These are phyloP conservation scores for Cladophialophora chaetospira DNA, from an alignment of 2,329 filamentous ascomycete genomes.

Conservation along the genomic window DNA sequence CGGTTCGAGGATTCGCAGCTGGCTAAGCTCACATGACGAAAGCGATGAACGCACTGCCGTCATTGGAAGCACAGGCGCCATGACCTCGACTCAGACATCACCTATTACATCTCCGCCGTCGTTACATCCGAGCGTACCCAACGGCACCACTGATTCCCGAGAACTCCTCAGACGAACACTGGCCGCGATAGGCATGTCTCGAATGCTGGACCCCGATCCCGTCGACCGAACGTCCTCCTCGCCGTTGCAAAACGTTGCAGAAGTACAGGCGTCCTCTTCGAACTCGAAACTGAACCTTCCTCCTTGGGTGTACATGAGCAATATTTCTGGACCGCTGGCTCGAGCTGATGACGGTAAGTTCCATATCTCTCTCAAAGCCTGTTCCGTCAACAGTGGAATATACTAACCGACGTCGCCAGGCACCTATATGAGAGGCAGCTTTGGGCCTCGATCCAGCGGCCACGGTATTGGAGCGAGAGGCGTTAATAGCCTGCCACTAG, in stretches of 20 bases:
- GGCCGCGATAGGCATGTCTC: slow-evolving; percentile 39
- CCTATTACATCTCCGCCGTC: neutral
- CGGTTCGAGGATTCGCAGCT: slow-evolving; percentile 6
- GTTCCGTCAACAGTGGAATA: too few species aligned
- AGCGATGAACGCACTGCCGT: slow-evolving; percentile 10
- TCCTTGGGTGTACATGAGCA: slow-evolving; percentile 21
- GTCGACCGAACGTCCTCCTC: slow-evolving; percentile 11
- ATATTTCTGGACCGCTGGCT: slow-evolving; percentile 36
- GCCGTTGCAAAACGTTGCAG: neutral
- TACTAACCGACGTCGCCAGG: too few species aligned
- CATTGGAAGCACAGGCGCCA: neutral
- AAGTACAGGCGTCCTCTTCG: neutral
- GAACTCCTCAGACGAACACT: slow-evolving; percentile 35
- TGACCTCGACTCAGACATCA: neutral
- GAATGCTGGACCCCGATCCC: slow-evolving; percentile 28
- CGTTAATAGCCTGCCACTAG: slow-evolving; percentile 27
- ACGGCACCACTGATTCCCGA: slow-evolving; percentile 9
- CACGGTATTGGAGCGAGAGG: slow-evolving; percentile 40
- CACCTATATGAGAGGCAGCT: slow-evolving; percentile 44
- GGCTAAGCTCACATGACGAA: slow-evolving; percentile 8
- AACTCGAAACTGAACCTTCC: slow-evolving; percentile 8
- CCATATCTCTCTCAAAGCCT: too few species aligned
- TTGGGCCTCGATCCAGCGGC: slow-evolving; percentile 44
- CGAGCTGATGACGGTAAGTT: slow-evolving; percentile 47
- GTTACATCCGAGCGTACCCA: neutral